Base-by-base conservation (phyloP, 106 monocot genomes). In the Triglochin maritima region DNA sequence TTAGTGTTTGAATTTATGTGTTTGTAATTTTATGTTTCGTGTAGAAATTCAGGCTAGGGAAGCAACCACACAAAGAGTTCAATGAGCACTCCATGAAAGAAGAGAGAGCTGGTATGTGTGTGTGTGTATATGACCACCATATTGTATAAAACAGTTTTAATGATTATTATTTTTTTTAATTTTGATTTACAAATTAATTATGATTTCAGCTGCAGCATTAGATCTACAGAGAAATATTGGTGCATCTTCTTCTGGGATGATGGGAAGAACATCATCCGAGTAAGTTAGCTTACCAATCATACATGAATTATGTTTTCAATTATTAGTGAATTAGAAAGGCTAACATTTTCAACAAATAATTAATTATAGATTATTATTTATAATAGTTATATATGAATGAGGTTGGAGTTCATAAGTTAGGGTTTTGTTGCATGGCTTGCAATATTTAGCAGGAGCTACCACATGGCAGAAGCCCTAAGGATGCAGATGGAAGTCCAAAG, bases 41-140 rank as follows among this genome's bases (percentile, higher is more conserved):
- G 48, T 50, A 95, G 95, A 95, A 95, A 85, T 95, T 95, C 74
- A 79, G 95, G 64, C 79, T 95, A 64, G 95, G 95, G 76, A 95
- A 90, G 76, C 95, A 95, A 66, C 95, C 95, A 44, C 90, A 90
- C 68, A 95, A 90, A 73, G 95, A 95, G 49, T 83, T 95, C 76
- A 85, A 78, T 29, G 90, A 95, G 9, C 86, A 87, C 56, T 83
- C 92, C 44, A 62, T 72, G 44, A 95, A 90, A 78, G 90, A 95
- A 74, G 64, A 85, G 76, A 59, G 67, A 78, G 29, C n/a, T n/a
- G 50, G 67, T 50, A 67, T 4, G 12, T 47, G 2, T 45, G 4
- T n/a, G 4, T 12, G 0, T 57, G 17, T 44, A 5, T 76, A 42
- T 46, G 3, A 5, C 9, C 15, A 8, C 7, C 2, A 11, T 29